phyloP scores from a whole-genome alignment of 176 grass and related monocot genomes.

The Zoysia pacifica region DNA sequence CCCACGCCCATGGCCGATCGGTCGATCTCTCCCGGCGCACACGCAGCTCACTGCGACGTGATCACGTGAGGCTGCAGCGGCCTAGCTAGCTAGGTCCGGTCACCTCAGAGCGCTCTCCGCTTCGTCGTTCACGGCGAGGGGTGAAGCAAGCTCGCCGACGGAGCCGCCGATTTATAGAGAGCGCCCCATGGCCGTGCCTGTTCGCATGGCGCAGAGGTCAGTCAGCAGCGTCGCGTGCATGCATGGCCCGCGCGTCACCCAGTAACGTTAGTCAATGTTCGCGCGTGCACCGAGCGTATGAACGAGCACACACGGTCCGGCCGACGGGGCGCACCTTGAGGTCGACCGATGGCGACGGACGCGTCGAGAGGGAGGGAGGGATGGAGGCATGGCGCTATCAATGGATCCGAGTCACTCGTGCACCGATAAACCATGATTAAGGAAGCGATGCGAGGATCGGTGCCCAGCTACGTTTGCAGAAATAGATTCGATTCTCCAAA shows the following conservation, averaged over 20 bases:
- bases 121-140: background rate
- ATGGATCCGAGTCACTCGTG: no score
- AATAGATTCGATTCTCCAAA: background rate
- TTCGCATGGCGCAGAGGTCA: background rate
- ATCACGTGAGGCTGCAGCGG: background rate
- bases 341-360: no score
- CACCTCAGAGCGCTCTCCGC: background rate
- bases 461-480: background rate
- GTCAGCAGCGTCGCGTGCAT: background rate
- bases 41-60: background rate
- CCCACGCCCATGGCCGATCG: slow-evolving; percentile 45
- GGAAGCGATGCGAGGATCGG: no score
- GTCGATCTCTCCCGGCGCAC: no score
- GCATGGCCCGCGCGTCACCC: no score
- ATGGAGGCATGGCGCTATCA: no score
- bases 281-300: background rate
- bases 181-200: no score
- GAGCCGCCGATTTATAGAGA: slow-evolving; percentile 22
- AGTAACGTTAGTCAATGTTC: no score
- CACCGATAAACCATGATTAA: no score
- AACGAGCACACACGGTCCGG: no score
- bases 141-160: background rate
- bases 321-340: no score
- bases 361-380: no score
- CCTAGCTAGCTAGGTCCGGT: background rate